Base-by-base conservation (phyloP, 345 rosid species). In the Geranium brycei region DNA sequence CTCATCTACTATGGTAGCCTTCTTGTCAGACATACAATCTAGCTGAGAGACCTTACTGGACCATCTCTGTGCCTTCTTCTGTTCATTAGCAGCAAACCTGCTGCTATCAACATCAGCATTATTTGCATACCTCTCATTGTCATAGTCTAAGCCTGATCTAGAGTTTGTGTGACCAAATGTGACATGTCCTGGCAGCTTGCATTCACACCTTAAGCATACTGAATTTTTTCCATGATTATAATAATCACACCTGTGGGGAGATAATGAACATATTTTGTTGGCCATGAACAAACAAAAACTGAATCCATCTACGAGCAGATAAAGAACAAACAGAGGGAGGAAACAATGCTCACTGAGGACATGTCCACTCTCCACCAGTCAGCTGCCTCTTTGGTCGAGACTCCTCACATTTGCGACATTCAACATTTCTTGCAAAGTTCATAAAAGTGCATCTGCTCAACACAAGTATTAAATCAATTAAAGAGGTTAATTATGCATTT, bases 311-410 rank as follows among this genome's bases (percentile, higher is more conserved):
- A 64, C 51, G 70, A 13, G 35, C 18, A 58, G 2, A 4, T 31
- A n/a, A 41, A 53, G 60, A 55, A 63, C 56, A 59, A 67, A 65
- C 23, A 38, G 35, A 51, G 58, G 23, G 15, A 61, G 64, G 64
- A 69, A 64, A 47, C 41, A 69, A 68, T 77, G 75, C 96, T 90
- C 80, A 90, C 99, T 85, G 92, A 19, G 97, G 99, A 75, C 99
- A 93, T 71, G 86, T 96, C 97, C 99, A 93, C 74, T 93, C 99
- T 62, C 89, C 83, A 41, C 99, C 92, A 62, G 83, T 81, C 78
- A 90, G 81, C 78, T 79, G 96, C 69, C 85, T 79, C 77, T 82
- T 90, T 31, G 96, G 96, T 58, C 99, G 83, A 40, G 81, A 83
- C 78, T 86, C 91, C 64, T 83, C 81, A 73, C 99, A 93, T 68